Conservation (phyloP, 306 rosid genomes). For the Carpinus viminea region DNA sequence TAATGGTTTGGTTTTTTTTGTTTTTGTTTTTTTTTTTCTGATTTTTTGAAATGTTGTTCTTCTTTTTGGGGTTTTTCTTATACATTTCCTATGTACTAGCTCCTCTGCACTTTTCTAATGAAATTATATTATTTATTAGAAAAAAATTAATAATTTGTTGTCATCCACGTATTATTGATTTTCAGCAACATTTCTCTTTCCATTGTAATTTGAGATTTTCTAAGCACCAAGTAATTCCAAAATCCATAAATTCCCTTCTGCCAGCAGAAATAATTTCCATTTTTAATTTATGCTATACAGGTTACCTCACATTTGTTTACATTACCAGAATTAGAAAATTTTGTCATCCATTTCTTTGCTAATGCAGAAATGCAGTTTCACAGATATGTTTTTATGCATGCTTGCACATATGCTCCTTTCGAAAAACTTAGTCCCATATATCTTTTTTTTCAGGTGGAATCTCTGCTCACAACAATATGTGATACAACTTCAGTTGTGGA, state of each 20-base stretch:
- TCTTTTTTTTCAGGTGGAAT: constrained; percentile 62
- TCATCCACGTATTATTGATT: neutral
- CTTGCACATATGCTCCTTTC: constrained; percentile 13
- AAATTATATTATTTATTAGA: no score
- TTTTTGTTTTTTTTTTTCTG: no score
- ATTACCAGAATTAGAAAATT: neutral
- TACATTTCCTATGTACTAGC: no score
- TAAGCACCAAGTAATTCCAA: neutral
- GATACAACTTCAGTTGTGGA: constrained; percentile 71
- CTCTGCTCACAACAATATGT: constrained; percentile 65
- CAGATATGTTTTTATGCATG: constrained; percentile 3
- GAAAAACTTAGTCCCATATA: constrained; percentile 13
- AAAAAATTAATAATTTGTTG: neutral
- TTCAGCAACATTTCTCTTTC: neutral
- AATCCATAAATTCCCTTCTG: neutral
- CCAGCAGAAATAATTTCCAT: neutral
- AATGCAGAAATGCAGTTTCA: neutral
- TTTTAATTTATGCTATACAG: neutral
- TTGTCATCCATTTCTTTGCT: neutral
- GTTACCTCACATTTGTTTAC: neutral
- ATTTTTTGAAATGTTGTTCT: no score
- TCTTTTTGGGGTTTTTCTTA: no score
- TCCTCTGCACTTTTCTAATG: no score
- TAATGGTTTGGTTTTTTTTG: no score
- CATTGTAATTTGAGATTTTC: neutral